Evolutionary conservation across 2,329 filamentous ascomycete species (phyloP).

Genomic region (Cadophora sp.): DNA sequence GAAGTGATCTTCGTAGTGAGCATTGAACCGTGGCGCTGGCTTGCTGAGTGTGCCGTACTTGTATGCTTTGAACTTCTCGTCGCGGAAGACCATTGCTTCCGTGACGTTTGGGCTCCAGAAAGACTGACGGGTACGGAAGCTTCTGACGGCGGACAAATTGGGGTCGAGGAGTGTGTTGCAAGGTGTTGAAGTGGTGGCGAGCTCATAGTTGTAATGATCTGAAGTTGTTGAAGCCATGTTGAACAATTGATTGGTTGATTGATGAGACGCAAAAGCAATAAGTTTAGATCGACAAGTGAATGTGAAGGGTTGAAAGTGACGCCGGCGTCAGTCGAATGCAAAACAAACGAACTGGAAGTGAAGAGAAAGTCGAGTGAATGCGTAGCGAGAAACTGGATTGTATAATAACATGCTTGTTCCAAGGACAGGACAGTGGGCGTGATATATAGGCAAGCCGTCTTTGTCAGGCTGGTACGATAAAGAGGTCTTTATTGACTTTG

Average conservation of each 20-base stretch:
- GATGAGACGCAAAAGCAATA: neutral
- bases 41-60: neutral
- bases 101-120: neutral
- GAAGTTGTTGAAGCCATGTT: neutral
- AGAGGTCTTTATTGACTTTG: neutral
- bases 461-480: neutral
- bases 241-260: too few species aligned
- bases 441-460: slow-evolving; percentile 6
- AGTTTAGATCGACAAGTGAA: neutral
- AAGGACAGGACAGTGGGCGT: neutral
- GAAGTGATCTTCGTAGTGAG: slow-evolving; percentile 2
- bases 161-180: neutral
- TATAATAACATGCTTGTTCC: neutral
- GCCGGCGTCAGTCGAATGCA: neutral
- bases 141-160: neutral
- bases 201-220: neutral
- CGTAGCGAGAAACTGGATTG: neutral
- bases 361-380: neutral
- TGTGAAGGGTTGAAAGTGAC: neutral
- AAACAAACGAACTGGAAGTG: neutral
- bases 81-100: slow-evolving; percentile 1
- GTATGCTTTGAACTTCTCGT: slow-evolving; percentile 4
- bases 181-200: neutral
- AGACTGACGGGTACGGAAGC: neutral
- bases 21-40: neutral